A percentile compares a stretch with the other conserved stretches of the same genome.
These are phyloP conservation scores for Stevia rebaudiana DNA, from an alignment of 140 eudicot genomes.

Conservation along the genomic window DNA sequence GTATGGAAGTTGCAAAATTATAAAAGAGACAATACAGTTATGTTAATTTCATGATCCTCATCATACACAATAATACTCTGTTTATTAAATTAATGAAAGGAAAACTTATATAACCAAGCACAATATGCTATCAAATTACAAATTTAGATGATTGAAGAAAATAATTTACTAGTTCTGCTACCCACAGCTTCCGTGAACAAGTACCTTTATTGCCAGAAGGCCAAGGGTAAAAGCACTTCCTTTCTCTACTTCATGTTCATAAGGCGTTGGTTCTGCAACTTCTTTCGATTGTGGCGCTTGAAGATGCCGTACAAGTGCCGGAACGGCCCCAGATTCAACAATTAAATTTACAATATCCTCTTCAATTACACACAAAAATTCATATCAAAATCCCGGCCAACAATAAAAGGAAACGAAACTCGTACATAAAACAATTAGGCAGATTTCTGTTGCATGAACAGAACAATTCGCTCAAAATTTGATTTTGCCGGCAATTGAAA, in stretches of 20 bases:
- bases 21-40: background rate
- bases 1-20: background rate
- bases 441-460: conserved; percentile 7
- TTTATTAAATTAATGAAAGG: background rate
- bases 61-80: conserved; percentile 3
- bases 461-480: background rate
- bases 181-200: background rate
- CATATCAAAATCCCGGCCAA: conserved; percentile 15
- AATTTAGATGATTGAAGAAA: background rate
- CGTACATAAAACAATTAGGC: background rate
- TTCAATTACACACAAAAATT: conserved; percentile 24
- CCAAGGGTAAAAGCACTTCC: conserved; percentile 94
- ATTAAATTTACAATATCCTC: conserved; percentile 80
- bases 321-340: conserved; percentile 85
- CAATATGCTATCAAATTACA: conserved; percentile 2
- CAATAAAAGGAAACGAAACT: background rate
- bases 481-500: background rate
- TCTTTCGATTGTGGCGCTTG: conserved; percentile 60
- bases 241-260: conserved; percentile 93
- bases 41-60: background rate
- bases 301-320: conserved; percentile 64
- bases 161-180: conserved; percentile 11
- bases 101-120: background rate
- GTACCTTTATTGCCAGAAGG: conserved; percentile 90
- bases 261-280: conserved; percentile 37